These are phyloP conservation scores for Rehmannia glutinosa DNA, from an alignment of 257 asterid species.

Conservation along the genomic window DNA sequence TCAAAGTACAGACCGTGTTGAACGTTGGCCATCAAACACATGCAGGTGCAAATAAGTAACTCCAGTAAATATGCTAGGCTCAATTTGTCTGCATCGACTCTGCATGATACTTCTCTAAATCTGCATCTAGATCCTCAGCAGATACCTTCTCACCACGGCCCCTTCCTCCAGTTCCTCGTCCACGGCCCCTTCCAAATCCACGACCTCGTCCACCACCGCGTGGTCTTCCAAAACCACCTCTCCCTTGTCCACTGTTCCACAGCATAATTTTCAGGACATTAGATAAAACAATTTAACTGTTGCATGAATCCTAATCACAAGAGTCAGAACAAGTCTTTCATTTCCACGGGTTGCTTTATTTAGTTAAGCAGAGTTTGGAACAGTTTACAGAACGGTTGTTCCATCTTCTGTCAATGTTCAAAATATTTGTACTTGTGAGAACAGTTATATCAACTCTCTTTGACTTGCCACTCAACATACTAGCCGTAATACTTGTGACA, in stretches of 20 bases:
- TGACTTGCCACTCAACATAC: too few species aligned
- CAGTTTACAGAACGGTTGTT: not conserved
- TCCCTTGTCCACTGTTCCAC: slow-evolving; percentile 37
- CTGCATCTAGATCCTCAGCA: slow-evolving; percentile 78
- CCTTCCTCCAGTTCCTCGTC: slow-evolving; percentile 39
- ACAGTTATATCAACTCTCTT: too few species aligned
- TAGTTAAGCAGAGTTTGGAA: not conserved
- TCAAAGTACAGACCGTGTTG: slow-evolving; percentile 18
- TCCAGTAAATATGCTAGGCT: slow-evolving; percentile 10
- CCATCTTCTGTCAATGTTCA: not conserved
- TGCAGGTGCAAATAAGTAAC: not conserved
- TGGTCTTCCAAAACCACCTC: slow-evolving; percentile 49
- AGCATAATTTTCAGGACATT: not conserved
- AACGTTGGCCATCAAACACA: slow-evolving; percentile 12
- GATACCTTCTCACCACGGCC: slow-evolving; percentile 52
- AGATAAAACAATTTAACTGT: not conserved
- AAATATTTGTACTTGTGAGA: too few species aligned
- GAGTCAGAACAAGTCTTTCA: not conserved
- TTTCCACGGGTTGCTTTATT: not conserved
- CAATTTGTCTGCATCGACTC: slow-evolving; percentile 42
- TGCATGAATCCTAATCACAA: not conserved
- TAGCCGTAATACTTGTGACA: too few species aligned
- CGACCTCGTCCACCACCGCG: slow-evolving; percentile 56
- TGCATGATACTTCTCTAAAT: slow-evolving; percentile 63
- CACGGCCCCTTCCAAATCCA: slow-evolving; percentile 35